Percentiles rank a stretch among this genome's conserved stretches.
Evolutionary conservation across 768 basidiomycete genomes (phyloP).

Genomic region (Termitomyces sp.): DNA sequence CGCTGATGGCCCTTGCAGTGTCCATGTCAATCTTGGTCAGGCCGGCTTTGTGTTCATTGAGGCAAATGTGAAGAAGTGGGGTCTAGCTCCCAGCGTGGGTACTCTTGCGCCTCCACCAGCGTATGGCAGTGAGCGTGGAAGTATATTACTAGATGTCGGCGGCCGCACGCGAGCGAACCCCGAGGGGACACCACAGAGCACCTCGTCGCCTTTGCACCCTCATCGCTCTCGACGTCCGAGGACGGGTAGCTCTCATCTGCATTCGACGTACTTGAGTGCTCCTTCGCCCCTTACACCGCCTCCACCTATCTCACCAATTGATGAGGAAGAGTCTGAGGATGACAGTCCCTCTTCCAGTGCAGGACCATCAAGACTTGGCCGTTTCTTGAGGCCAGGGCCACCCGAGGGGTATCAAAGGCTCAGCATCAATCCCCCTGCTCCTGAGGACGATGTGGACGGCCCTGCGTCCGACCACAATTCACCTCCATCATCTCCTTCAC

Average conservation of each 20-base stretch:
- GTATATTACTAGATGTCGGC: conserved; percentile 91
- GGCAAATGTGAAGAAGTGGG: conserved; percentile 99
- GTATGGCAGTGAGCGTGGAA: conserved; percentile 95
- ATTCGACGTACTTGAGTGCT: conserved; percentile 40
- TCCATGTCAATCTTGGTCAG: conserved; percentile 97
- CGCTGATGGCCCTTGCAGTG: conserved; percentile 91
- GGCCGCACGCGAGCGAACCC: conserved; percentile 42
- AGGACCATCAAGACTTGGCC: conserved; percentile 40
- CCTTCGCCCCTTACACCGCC: conserved; percentile 43
- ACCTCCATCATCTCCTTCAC: conserved; percentile 27
- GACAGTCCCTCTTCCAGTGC: conserved; percentile 20
- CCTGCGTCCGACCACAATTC: conserved; percentile 6
- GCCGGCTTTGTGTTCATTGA: conserved; percentile 99
- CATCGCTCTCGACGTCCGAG: conserved; percentile 59
- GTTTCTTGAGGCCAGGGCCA: conserved; percentile 9
- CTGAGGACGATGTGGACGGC: conserved; percentile 21
- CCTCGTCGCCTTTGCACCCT: conserved; percentile 48
- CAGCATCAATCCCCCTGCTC: conserved; percentile 11
- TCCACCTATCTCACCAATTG: conserved; percentile 74
- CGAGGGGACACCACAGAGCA: conserved; percentile 34
- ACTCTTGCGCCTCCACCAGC: conserved; percentile 97
- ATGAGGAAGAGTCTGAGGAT: conserved; percentile 50
- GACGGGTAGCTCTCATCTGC: conserved; percentile 46
- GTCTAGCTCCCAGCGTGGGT: conserved; percentile 93
- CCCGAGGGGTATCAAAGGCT: conserved; percentile 26